Evolutionary conservation across 2,329 filamentous ascomycete species (phyloP).

Genomic region (Fusarium miscanthi): DNA sequence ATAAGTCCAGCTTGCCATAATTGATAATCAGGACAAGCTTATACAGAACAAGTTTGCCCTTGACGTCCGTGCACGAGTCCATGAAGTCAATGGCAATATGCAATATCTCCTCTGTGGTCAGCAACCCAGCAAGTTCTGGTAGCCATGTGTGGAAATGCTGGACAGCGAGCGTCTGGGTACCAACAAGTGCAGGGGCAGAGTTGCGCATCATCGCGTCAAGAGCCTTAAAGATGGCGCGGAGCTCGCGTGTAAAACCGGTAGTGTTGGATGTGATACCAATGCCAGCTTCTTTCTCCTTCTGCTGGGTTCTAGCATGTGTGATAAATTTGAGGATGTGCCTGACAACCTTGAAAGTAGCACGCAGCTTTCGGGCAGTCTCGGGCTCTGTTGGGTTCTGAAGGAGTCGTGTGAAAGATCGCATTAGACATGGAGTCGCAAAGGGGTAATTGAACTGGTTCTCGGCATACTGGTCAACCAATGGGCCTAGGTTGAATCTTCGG

Average conservation of each 20-base stretch:
- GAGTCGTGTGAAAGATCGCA: conserved; percentile 86
- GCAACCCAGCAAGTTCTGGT: conserved; percentile 83
- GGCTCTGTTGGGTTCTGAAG: conserved; percentile 85
- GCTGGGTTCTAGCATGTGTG: conserved; percentile 85
- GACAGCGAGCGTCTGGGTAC: conserved; percentile 93
- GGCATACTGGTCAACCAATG: conserved; percentile 91
- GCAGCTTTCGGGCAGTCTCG: conserved; percentile 83
- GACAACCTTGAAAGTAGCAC: conserved; percentile 94
- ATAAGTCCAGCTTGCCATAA: conserved; percentile 84
- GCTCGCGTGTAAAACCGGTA: conserved; percentile 80
- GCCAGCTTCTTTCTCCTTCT: conserved; percentile 87
- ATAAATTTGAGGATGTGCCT: conserved; percentile 95
- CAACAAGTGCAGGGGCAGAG: conserved; percentile 84
- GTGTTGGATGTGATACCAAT: conserved; percentile 84
- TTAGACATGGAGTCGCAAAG: conserved; percentile 87
- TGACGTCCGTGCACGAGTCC: conserved; percentile 87
- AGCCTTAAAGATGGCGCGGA: conserved; percentile 89
- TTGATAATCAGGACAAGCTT: conserved; percentile 94
- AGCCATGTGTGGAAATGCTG: conserved; percentile 98
- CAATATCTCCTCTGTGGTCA: conserved; percentile 85
- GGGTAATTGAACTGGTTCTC: conserved; percentile 92
- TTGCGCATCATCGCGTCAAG: conserved; percentile 92
- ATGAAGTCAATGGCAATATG: conserved; percentile 94
- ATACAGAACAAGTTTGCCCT: conserved; percentile 91
- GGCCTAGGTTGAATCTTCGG: conserved; percentile 89